Conservation (phyloP, 257 asterid species). For the Leonotis leonurus region DNA sequence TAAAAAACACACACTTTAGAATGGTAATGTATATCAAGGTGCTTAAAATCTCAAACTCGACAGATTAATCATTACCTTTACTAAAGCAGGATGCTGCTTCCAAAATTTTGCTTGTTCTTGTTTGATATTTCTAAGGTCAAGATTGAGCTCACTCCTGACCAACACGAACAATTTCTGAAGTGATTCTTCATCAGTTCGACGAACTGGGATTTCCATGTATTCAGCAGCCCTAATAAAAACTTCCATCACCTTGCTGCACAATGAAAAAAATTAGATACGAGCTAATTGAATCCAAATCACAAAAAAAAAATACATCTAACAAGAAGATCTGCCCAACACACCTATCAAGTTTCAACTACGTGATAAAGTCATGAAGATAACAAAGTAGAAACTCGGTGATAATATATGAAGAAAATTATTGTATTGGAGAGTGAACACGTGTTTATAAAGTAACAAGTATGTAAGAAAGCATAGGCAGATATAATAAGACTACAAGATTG, state of each 20-base stretch:
- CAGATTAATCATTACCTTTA: constrained; percentile 51
- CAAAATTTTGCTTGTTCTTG: constrained; percentile 98
- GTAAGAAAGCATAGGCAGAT: too few relatives aligned
- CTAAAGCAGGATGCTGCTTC: constrained; percentile 98
- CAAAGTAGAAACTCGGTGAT: neutral
- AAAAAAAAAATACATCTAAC: neutral
- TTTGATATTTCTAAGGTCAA: constrained; percentile 80
- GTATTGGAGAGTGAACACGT: neutral
- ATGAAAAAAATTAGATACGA: constrained; percentile 19
- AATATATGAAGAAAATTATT: neutral
- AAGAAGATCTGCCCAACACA: neutral
- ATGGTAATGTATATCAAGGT: constrained; percentile 10
- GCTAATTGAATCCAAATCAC: neutral
- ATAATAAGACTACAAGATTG: too few relatives aligned
- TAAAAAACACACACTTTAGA: constrained; percentile 9
- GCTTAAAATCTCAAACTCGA: constrained; percentile 20
- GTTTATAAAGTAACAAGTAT: neutral
- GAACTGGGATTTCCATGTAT: constrained; percentile 96
- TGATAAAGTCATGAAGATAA: neutral
- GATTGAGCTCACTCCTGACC: constrained; percentile 95
- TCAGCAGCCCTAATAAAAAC: constrained; percentile 93
- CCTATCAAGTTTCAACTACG: constrained; percentile 9
- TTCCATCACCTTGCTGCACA: constrained; percentile 94
- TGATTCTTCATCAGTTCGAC: constrained; percentile 89
- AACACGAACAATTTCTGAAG: constrained; percentile 86